A percentile compares a stretch with the other conserved stretches of the same genome.
These are phyloP conservation scores for Coniferiporia weirii DNA, from an alignment of 1,284 basidiomycete genomes.

Conservation along the genomic window DNA sequence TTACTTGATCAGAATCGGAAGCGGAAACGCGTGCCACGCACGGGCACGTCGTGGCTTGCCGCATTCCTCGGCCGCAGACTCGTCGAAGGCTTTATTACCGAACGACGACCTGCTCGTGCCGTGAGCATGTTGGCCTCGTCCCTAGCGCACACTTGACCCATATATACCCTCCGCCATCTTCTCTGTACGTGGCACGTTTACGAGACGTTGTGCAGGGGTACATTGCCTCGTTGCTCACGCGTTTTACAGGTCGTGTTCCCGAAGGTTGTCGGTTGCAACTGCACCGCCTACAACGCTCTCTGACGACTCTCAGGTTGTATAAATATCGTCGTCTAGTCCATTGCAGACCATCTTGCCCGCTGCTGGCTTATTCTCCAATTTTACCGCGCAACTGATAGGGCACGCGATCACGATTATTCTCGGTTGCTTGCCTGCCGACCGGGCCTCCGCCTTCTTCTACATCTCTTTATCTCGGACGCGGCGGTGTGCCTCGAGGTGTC, in stretches of 20 bases:
- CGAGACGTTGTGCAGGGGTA: neutral
- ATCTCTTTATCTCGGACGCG: neutral
- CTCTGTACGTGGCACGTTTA: neutral
- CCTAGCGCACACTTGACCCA: neutral
- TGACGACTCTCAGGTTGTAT: neutral
- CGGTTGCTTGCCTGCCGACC: neutral
- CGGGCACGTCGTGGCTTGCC: neutral
- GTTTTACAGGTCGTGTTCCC: slow-evolving; percentile 16
- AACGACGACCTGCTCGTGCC: neutral
- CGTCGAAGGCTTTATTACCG: neutral
- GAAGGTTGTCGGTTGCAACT: slow-evolving; percentile 4
- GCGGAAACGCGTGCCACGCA: neutral
- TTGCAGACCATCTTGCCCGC: neutral
- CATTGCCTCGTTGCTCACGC: slow-evolving; percentile 13
- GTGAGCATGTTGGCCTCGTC: neutral
- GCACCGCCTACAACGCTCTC: neutral
- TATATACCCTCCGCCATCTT: neutral
- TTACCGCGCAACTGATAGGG: neutral
- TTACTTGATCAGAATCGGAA: neutral
- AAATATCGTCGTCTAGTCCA: neutral
- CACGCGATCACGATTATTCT: slow-evolving; percentile 9
- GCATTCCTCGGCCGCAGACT: neutral
- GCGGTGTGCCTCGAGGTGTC: slow-evolving; percentile 6
- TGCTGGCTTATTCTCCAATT: neutral
- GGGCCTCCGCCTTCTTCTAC: neutral